Base-by-base conservation (phyloP, 768 basidiomycete species). In the Omphalotus guepiniiformis region DNA sequence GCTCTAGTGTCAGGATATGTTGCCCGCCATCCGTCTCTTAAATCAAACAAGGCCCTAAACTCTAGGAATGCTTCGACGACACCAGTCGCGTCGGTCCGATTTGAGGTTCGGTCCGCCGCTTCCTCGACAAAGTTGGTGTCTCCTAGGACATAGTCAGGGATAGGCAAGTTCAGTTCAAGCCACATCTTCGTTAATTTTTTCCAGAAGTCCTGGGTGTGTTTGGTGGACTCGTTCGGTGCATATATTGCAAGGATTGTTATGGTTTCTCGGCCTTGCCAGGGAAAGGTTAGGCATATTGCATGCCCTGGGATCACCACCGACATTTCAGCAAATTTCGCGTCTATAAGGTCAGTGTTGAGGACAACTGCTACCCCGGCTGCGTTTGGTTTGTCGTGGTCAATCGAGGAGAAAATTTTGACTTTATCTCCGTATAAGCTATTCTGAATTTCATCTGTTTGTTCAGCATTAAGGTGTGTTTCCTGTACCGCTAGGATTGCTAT, bases 381-480 rank as follows among this genome's bases (percentile, higher is more conserved):
- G 13, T 16, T 48, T 11, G 48, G 47, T 0, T 19, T 4, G 0
- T 0, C 19, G 1, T 44, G 51, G 28, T 55, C 28, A 0, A 37
- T 23, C 0, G 53, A 53, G 47, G 42, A 49, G 2, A 53, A 4
- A 11, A 53, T 29, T 12, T 28, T 22, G 6, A 59, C 18, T 21
- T 44, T 27, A 6, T 42, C 13, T 2, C 49, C 3, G 26, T 50
- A 58, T 0, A 45, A 30, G 2, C 22, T 39, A 12, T 30, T 12
- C n/a, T 44, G 16, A 12, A 34, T 28, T 25, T 40, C 41, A 6
- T 30, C 47, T 26, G 29, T 16, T 12, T 52, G 21, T 18, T 21
- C 22, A 6, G 19, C 15, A 8, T 40, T 45, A 0, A 61, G 36
- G 48, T 63, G 62, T 2, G 58, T 57, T 29, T 63, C 62, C 26